phyloP scores from a whole-genome alignment of 2,329 filamentous ascomycete genomes.

The Tolypocladium paradoxum region DNA sequence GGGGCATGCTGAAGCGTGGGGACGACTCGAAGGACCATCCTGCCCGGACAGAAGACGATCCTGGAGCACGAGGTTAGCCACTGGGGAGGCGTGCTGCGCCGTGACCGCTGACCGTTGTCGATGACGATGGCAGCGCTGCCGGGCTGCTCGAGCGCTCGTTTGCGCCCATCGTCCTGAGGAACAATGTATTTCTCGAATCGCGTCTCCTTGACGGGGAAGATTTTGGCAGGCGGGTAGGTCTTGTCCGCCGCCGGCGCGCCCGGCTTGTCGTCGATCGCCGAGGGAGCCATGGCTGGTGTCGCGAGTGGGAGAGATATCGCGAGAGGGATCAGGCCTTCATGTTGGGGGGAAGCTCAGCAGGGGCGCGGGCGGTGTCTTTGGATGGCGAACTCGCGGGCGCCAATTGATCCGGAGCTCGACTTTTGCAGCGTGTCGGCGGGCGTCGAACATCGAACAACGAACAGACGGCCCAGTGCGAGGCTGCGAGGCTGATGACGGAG shows the following conservation, averaged over 20 bases:
- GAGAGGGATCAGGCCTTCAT: not conserved
- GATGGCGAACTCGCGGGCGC: constrained; percentile 1
- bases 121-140: constrained; percentile 77
- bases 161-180: constrained; percentile 56
- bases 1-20: constrained; percentile 73
- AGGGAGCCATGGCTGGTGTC: constrained; percentile 36
- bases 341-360: not conserved
- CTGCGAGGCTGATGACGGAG: constrained; percentile 23
- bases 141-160: constrained; percentile 49
- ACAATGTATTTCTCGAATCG: constrained; percentile 46
- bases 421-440: not conserved
- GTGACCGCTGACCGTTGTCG: constrained; percentile 69
- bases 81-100: not conserved
- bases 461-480: constrained; percentile 17
- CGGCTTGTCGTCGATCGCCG: constrained; percentile 36
- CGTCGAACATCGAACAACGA: not conserved
- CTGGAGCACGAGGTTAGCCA: constrained; percentile 32
- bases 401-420: constrained; percentile 14
- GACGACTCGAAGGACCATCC: constrained; percentile 88
- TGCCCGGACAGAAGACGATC: constrained; percentile 78
- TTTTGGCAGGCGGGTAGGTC: constrained; percentile 40
- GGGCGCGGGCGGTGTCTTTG: not conserved
- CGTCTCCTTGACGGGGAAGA: constrained; percentile 52
- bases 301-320: not conserved
- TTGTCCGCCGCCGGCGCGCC: constrained; percentile 24